Conservation (phyloP, 2,329 filamentous ascomycete species). For the Colletotrichum liaoningense region DNA sequence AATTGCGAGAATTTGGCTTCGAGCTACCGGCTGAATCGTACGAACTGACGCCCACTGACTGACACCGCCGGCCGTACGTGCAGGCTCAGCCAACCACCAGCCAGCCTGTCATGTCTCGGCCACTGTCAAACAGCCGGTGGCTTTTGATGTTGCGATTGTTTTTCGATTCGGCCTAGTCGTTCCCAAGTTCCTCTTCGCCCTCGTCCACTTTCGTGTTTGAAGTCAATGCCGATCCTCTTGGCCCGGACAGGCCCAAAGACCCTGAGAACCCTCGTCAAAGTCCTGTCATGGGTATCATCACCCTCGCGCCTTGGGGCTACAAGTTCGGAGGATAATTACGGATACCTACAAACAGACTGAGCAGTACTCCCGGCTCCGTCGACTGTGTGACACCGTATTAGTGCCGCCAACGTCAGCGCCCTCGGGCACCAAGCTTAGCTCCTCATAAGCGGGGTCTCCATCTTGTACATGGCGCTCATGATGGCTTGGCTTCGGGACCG, state of each 20-base stretch:
- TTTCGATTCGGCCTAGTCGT: neutral
- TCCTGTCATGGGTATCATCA: neutral
- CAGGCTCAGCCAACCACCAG: neutral
- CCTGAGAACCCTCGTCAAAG: neutral
- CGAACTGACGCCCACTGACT: neutral
- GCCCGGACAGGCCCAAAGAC: slow-evolving; percentile 5
- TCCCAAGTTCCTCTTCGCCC: neutral
- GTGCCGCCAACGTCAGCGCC: neutral
- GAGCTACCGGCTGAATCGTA: neutral
- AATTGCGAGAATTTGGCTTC: neutral
- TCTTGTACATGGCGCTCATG: neutral
- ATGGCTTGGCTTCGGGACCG: neutral
- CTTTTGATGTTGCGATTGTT: slow-evolving; percentile 2
- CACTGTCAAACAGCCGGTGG: slow-evolving; percentile 12
- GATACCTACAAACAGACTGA: too few relatives aligned
- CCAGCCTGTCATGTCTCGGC: slow-evolving; percentile 19
- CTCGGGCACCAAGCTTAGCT: neutral
- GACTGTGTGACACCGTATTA: neutral
- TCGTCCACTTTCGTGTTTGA: slow-evolving; percentile 5
- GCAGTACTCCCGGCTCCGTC: too few relatives aligned
- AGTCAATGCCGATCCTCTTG: slow-evolving; percentile 22
- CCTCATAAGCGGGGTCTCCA: neutral
- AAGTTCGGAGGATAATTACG: neutral
- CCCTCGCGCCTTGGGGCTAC: neutral
- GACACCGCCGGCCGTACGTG: slow-evolving; percentile 14